Evolutionary conservation across 108 stramenopile genomes (phyloP), one percentile per base, ranked within the genome.

Genomic region (Thalassiosira profunda): DNA sequence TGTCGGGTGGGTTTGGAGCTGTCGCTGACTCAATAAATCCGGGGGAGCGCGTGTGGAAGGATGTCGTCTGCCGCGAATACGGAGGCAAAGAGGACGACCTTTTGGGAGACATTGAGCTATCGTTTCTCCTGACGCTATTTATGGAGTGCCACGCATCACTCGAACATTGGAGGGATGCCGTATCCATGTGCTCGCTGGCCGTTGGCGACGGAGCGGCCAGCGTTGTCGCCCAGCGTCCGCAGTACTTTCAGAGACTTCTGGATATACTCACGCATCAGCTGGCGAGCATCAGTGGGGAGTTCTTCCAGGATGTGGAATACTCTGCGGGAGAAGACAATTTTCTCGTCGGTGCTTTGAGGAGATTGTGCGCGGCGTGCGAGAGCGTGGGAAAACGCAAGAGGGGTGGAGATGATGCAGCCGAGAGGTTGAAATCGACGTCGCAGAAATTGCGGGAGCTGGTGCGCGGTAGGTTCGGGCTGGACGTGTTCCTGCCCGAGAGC

Each of bases 101-200:
- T 36, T 37, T 95, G 49, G 94, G 84, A 12, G 94, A 95, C 75
- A 20, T 95, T 36, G 88, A 95, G 67, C 63, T 95, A 31, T 71
- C 87, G 2, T 95, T 83, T 59, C 38, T 84, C 7, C 34, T 90
- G 12, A 87, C 92, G 70, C 55, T 95, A 4, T 67, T 85, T 62
- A 56, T 92, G 37, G 81, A 87, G 30, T 95, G 94, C 57, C 77
- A 89, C 31, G 58, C 77, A 9, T 90, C 94, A 0, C 72, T 95
- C 69, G 87, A 87, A 59, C 84, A 89, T 74, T 95, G 94, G 94
- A 73, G 84, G 30, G 88, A 83, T 72, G 52, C 77, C 14, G 28
- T 84, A 5, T 82, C 71, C 23, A 73, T 79, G 81, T 67, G 60
- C 54, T 78, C 76, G 11, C 57, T 76, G 34, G 37, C 48, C 20